Conservation (phyloP, 495 filamentous ascomycete genomes). For the Amorphotheca resinae region DNA sequence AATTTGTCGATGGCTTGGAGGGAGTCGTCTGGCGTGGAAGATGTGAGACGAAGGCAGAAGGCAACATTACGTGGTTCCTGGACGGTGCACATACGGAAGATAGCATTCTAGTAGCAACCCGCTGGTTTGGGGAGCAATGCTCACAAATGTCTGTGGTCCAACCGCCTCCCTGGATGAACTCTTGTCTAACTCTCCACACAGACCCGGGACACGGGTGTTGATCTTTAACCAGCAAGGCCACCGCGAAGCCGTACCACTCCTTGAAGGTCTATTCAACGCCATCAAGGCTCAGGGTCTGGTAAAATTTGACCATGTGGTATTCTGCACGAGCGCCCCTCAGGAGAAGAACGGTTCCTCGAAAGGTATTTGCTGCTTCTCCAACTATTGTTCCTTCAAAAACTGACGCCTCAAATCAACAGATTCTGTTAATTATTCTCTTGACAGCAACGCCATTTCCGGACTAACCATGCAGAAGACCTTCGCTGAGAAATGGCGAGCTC, state of each 20-base stretch:
- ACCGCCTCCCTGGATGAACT: conserved; percentile 4
- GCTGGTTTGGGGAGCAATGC: conserved; percentile 55
- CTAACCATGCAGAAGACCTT: background rate
- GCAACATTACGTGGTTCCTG: conserved; percentile 62
- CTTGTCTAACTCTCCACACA: conserved; percentile 73
- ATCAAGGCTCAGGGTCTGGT: conserved; percentile 34
- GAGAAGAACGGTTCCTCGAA: background rate
- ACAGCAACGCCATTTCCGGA: background rate
- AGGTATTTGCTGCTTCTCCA: background rate
- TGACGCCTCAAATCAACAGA: background rate
- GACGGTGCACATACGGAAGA: conserved; percentile 87
- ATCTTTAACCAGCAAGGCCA: conserved; percentile 96
- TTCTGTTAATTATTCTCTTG: background rate
- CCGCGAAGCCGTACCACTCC: conserved; percentile 57
- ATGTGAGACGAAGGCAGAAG: conserved; percentile 62
- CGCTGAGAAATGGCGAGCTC: background rate
- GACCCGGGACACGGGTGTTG: conserved; percentile 43
- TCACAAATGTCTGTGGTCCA: conserved; percentile 24
- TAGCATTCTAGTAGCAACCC: conserved; percentile 63
- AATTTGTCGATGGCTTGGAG: conserved; percentile 65
- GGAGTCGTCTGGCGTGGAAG: conserved; percentile 63
- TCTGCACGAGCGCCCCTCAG: conserved; percentile 56
- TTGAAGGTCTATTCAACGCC: conserved; percentile 44
- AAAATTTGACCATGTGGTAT: conserved; percentile 72
- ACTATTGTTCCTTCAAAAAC: background rate